Evolutionary conservation across 192 early-diverging fungal genomes (phyloP).

Genomic region (Coemansia sp.): DNA sequence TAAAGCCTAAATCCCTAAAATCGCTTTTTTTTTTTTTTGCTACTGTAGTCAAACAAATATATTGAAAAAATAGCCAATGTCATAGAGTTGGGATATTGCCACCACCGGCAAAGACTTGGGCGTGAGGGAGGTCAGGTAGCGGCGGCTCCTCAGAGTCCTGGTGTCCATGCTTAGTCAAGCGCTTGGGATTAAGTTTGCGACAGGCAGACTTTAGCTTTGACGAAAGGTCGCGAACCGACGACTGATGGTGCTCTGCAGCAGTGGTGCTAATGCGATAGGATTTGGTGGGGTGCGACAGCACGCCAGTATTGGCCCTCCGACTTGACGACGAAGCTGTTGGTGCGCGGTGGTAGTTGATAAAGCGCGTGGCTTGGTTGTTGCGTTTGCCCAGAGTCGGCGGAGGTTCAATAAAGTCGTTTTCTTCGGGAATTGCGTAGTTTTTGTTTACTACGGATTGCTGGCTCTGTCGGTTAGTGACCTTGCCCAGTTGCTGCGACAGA

Average conservation of each 20-base stretch:
- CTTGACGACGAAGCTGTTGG: neutral
- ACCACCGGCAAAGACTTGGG: neutral
- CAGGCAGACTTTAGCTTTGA: constrained; percentile 51
- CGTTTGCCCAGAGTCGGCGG: neutral
- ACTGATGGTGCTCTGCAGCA: constrained; percentile 9
- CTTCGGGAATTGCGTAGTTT: constrained; percentile 50
- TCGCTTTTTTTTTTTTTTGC: no score
- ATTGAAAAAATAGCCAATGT: no score
- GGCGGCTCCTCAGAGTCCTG: neutral
- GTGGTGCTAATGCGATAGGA: constrained; percentile 22
- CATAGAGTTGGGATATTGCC: neutral
- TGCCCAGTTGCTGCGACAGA: constrained; percentile 43
- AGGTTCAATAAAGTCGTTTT: constrained; percentile 2
- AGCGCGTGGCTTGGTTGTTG: neutral
- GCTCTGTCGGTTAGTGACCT: constrained; percentile 31
- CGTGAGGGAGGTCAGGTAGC: neutral
- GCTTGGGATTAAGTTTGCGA: constrained; percentile 49
- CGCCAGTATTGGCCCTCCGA: neutral
- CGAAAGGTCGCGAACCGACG: constrained; percentile 42
- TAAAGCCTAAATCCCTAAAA: no score
- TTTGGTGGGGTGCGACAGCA: constrained; percentile 18
- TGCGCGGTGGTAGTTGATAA: constrained; percentile 1
- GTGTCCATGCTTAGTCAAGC: constrained; percentile 17
- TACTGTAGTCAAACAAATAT: no score
- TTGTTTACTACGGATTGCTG: constrained; percentile 46